A percentile compares a stretch with the other conserved stretches of the same genome.
Evolutionary conservation across 2,329 filamentous ascomycete species (phyloP).

Genomic region (Aureobasidium sp.): DNA sequence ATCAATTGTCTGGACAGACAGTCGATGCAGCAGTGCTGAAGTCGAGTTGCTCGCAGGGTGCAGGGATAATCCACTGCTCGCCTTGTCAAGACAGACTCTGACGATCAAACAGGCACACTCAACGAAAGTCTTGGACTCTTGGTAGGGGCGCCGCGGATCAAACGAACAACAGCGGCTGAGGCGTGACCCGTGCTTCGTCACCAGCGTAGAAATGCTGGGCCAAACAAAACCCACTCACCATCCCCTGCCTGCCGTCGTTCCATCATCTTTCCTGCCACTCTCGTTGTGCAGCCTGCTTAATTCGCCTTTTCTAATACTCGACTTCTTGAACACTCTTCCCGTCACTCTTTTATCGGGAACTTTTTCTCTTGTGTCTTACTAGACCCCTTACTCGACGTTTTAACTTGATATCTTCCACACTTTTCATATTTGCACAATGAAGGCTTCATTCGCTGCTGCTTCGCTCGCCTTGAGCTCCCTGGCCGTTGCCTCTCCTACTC

Average conservation of each 20-base stretch:
- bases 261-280: constrained; percentile 12
- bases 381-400: not conserved
- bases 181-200: constrained; percentile 8
- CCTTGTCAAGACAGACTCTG: not conserved
- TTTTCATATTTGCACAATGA: constrained; percentile 40
- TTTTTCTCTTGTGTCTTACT: constrained; percentile 8
- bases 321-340: constrained; percentile 16
- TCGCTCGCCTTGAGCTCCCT: constrained; percentile 38
- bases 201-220: not conserved
- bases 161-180: constrained; percentile 3
- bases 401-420: not conserved
- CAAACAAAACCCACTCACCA: constrained; percentile 10
- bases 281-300: constrained; percentile 16
- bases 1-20: not conserved
- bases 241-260: not conserved
- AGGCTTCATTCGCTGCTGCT: constrained; percentile 35
- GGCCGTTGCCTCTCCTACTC: constrained; percentile 36
- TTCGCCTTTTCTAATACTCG: constrained; percentile 13
- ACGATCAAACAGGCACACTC: constrained; percentile 9
- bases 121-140: not conserved
- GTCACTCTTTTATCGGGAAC: constrained; percentile 13
- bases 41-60: not conserved
- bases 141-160: constrained; percentile 3
- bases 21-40: not conserved
- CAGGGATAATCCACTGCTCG: not conserved